Conservation (phyloP, 176 grass and related monocot genomes). For the Oryza punctata region DNA sequence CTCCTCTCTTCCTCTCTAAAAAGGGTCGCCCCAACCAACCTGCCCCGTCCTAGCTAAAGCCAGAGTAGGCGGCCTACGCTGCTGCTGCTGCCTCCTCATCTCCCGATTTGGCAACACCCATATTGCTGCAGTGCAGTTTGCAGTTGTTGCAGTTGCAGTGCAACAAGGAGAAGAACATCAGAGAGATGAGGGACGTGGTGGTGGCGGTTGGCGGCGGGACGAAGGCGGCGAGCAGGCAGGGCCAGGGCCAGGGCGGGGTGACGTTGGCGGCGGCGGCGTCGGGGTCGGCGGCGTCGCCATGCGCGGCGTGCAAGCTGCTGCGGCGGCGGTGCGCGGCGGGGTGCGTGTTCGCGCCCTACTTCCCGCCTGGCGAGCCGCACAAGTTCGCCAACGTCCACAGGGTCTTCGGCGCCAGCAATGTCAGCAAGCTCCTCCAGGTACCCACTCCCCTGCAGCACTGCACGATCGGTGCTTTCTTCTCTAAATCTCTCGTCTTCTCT, state of each 20-base stretch:
- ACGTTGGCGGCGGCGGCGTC: not conserved
- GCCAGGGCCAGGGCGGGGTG: conserved; percentile 6
- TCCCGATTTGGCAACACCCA: conserved; percentile 31
- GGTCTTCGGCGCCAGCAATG: conserved; percentile 92
- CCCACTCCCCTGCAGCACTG: too few relatives aligned
- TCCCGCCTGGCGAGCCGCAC: conserved; percentile 73
- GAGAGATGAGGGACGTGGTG: conserved; percentile 40
- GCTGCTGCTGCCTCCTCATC: not conserved
- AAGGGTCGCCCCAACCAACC: conserved; percentile 10
- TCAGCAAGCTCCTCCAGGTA: conserved; percentile 97
- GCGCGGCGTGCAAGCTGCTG: conserved; percentile 90
- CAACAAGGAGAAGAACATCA: not conserved
- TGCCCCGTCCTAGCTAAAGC: not conserved
- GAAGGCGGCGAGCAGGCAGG: conserved; percentile 31
- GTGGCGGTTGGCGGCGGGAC: conserved; percentile 25
- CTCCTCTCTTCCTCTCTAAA: not conserved
- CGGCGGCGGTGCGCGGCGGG: conserved; percentile 67
- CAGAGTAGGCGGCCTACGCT: not conserved
- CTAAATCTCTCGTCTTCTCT: too few relatives aligned
- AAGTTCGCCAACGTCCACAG: conserved; percentile 85
- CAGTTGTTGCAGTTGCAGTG: not conserved
- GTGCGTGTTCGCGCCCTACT: conserved; percentile 82
- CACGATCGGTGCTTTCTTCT: not conserved
- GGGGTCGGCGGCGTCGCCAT: conserved; percentile 34
- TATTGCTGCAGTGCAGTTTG: not conserved